These are phyloP conservation scores for Posidonia oceanica DNA, from an alignment of 116 monocot genomes.

Conservation along the genomic window DNA sequence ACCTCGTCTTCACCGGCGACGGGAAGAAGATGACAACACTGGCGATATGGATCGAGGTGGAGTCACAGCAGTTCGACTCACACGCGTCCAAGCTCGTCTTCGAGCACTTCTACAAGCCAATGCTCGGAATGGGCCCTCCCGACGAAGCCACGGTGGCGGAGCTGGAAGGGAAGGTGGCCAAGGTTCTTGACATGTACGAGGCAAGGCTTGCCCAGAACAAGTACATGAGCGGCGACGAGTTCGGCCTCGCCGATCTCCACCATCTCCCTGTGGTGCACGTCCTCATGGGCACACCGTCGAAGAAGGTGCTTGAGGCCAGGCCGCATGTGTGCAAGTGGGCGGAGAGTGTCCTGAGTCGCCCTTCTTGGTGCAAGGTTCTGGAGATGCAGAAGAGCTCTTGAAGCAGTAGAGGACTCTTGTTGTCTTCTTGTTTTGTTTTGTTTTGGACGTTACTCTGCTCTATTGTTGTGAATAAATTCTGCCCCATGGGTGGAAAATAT, in stretches of 20 bases:
- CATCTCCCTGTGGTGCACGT: constrained; percentile 7
- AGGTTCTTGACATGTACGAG: constrained; percentile 46
- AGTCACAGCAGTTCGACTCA: constrained; percentile 28
- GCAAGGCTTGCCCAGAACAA: constrained; percentile 16
- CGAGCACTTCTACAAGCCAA: constrained; percentile 12
- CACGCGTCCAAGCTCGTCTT: constrained; percentile 13
- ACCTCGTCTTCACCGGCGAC: constrained; percentile 8
- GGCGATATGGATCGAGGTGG: constrained; percentile 29
- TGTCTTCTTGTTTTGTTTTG: background rate
- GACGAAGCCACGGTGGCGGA: constrained; percentile 13
- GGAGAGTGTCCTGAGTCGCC: background rate
- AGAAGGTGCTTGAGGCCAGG: constrained; percentile 7
- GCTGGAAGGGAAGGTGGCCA: constrained; percentile 15
- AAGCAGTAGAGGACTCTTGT: no score
- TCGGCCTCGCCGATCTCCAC: constrained; percentile 35
- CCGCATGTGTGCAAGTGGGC: constrained; percentile 13
- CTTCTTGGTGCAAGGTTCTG: constrained; percentile 12
- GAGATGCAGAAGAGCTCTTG: background rate
- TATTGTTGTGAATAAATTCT: background rate
- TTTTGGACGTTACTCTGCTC: background rate
- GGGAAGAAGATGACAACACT: constrained; percentile 12
- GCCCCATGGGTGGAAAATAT: background rate
- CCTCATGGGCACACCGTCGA: constrained; percentile 4
- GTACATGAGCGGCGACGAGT: constrained; percentile 34
- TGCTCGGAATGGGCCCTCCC: constrained; percentile 8